A percentile compares a stretch with the other conserved stretches of the same genome.
Evolutionary conservation across 2,329 filamentous ascomycete genomes (phyloP).

Genomic region (Arthrinium puccinioides): DNA sequence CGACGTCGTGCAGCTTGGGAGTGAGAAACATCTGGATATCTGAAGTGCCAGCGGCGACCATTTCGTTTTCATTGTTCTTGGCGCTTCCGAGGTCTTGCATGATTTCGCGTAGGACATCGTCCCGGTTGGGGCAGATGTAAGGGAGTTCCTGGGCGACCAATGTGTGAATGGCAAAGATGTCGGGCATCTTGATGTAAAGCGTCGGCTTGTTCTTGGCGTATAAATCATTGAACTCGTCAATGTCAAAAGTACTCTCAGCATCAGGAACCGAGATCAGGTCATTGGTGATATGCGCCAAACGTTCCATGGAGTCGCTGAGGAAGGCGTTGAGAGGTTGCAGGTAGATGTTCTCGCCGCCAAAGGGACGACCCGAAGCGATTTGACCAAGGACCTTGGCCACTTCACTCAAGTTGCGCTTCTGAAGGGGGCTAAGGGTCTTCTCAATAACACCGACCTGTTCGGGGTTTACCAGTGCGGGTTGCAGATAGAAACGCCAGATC

Average conservation of each 20-base stretch:
- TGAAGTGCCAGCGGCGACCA: constrained; percentile 76
- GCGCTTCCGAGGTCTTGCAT: constrained; percentile 91
- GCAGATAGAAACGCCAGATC: constrained; percentile 91
- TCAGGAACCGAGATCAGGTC: constrained; percentile 77
- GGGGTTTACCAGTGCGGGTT: constrained; percentile 80
- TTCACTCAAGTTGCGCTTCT: constrained; percentile 86
- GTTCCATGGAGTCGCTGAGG: constrained; percentile 74
- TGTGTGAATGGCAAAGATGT: constrained; percentile 94
- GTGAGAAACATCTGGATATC: constrained; percentile 89
- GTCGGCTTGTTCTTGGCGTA: constrained; percentile 96
- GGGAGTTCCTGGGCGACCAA: constrained; percentile 74
- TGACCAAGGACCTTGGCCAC: constrained; percentile 89
- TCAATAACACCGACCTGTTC: constrained; percentile 93
- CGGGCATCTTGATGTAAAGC: constrained; percentile 97
- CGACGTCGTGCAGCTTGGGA: constrained; percentile 80
- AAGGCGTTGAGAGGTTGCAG: constrained; percentile 92
- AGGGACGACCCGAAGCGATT: constrained; percentile 78
- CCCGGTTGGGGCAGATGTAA: constrained; percentile 68
- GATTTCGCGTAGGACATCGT: constrained; percentile 86
- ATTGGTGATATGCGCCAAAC: constrained; percentile 67
- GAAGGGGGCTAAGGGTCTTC: constrained; percentile 77
- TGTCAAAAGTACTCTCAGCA: constrained; percentile 89
- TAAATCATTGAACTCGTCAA: constrained; percentile 97
- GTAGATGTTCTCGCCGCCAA: constrained; percentile 92
- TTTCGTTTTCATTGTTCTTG: constrained; percentile 92